These are phyloP conservation scores for Cymbopogon citratus DNA, from an alignment of 176 grass and related monocot genomes.

Conservation along the genomic window DNA sequence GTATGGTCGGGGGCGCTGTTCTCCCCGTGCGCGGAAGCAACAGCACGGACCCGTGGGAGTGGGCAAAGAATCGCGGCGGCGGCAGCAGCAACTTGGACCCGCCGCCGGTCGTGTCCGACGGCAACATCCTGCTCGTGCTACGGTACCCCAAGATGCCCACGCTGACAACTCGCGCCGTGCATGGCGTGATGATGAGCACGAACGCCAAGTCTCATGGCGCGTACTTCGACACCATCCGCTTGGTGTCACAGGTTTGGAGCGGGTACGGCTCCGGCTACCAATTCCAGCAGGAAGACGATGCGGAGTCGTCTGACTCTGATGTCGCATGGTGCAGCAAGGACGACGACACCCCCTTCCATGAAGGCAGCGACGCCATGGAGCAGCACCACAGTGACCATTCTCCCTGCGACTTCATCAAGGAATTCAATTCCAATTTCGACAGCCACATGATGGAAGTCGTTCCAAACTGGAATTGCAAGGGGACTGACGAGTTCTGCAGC, in stretches of 20 bases:
- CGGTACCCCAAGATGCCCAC: neutral
- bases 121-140: neutral
- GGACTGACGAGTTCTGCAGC: neutral
- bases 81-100: conserved; percentile 19
- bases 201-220: neutral
- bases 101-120: conserved; percentile 13
- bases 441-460: neutral
- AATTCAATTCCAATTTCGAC: neutral
- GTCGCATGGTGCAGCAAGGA: too few relatives aligned
- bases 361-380: too few relatives aligned
- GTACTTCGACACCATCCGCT: neutral
- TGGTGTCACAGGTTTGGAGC: neutral
- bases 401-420: neutral
- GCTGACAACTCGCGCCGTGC: neutral
- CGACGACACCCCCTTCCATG: too few relatives aligned
- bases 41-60: conserved; percentile 28
- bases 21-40: conserved; percentile 34
- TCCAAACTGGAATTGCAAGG: neutral
- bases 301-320: too few relatives aligned
- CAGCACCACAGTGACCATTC: too few relatives aligned
- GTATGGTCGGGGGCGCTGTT: conserved; percentile 56
- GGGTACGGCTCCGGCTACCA: neutral
- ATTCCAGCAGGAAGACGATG: neutral
- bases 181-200: neutral
- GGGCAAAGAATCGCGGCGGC: conserved; percentile 13